Evolutionary conservation across 2,329 filamentous ascomycete species (phyloP).

Genomic region (Sporothrix schenckii): DNA sequence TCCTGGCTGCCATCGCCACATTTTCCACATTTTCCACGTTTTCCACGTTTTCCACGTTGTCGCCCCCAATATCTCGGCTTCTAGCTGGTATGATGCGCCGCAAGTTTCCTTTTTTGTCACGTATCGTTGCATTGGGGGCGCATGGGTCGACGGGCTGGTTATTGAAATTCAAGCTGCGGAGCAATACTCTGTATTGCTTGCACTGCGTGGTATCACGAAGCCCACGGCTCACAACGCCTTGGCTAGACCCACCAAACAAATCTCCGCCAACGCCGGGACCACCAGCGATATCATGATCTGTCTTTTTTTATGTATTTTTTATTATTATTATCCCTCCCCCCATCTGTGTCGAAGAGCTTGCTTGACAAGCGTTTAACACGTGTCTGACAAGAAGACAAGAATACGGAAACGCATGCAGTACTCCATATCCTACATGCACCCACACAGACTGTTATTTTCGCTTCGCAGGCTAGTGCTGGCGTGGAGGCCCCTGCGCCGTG

Average conservation of each 20-base stretch:
- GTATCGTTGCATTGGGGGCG: constrained; percentile 10
- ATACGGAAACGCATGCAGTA: not conserved
- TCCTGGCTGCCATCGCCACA: not conserved
- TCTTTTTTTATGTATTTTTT: not conserved
- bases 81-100: not conserved
- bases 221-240: not conserved
- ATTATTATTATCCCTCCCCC: too few relatives aligned
- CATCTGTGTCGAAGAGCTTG: too few relatives aligned
- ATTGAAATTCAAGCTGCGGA: too few relatives aligned
- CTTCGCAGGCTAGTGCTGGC: not conserved
- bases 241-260: not conserved
- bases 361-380: too few relatives aligned
- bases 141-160: not conserved
- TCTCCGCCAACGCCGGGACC: not conserved
- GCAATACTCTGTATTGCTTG: too few relatives aligned
- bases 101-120: not conserved
- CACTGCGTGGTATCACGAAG: too few relatives aligned
- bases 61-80: not conserved
- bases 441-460: constrained; percentile 23
- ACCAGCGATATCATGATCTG: not conserved
- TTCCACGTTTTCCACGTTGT: not conserved
- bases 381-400: not conserved
- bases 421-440: constrained; percentile 5
- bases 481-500: not conserved
- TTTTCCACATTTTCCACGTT: not conserved